phyloP scores from a whole-genome alignment of 2,329 filamentous ascomycete species.

The Trematosphaeria pertusa region DNA sequence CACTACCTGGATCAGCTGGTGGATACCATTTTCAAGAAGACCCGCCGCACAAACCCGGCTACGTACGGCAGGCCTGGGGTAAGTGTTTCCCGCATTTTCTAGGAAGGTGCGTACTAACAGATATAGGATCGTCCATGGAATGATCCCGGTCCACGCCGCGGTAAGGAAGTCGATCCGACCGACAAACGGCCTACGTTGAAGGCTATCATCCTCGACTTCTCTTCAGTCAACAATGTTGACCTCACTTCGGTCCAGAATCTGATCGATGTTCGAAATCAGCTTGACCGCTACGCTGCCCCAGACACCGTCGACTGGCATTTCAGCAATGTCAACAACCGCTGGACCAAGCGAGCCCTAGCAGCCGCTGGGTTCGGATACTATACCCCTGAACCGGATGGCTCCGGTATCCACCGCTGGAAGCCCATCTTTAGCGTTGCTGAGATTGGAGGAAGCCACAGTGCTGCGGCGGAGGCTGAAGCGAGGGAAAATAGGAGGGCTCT shows the following conservation, averaged over 20 bases:
- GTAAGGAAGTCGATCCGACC: constrained; percentile 51
- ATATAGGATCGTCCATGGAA: constrained; percentile 88
- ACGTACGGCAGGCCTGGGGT: constrained; percentile 60
- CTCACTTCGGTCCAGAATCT: constrained; percentile 91
- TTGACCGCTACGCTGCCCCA: constrained; percentile 85
- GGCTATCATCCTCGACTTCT: constrained; percentile 92
- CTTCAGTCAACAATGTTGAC: constrained; percentile 92
- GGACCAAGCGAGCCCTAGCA: constrained; percentile 90
- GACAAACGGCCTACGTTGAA: constrained; percentile 73
- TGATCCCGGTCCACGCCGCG: constrained; percentile 77
- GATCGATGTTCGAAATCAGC: constrained; percentile 93
- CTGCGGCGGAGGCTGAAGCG: constrained; percentile 75
- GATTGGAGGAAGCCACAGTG: constrained; percentile 76
- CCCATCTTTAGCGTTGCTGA: constrained; percentile 94
- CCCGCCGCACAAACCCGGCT: constrained; percentile 77
- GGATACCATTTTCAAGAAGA: constrained; percentile 60
- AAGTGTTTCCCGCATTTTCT: constrained; percentile 17
- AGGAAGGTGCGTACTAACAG: constrained; percentile 5
- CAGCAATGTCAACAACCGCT: constrained; percentile 88
- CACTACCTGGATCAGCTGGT: constrained; percentile 78
- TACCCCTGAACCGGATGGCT: constrained; percentile 59
- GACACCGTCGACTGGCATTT: constrained; percentile 94
- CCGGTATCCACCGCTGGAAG: constrained; percentile 77
- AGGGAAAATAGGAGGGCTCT: constrained; percentile 60
- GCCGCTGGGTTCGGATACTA: constrained; percentile 92